A percentile compares a stretch with the other conserved stretches of the same genome.
Conservation (phyloP, 805 yeast species). For the Saccharomycopsis fibuligera region DNA sequence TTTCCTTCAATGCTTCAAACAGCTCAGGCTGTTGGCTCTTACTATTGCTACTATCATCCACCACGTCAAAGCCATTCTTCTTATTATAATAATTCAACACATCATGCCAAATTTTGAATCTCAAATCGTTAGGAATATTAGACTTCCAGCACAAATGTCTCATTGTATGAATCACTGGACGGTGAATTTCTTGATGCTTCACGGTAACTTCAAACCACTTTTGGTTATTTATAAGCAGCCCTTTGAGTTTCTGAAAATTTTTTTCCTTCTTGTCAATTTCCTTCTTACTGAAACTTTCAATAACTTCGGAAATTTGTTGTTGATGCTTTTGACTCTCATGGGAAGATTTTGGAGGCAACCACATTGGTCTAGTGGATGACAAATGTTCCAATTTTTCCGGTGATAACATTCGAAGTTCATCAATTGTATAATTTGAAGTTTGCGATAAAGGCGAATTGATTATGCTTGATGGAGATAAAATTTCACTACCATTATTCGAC, state of each 20-base stretch:
- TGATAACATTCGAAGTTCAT: constrained; percentile 55
- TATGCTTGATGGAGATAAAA: background rate
- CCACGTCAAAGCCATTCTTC: constrained; percentile 2
- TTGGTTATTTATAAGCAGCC: constrained; percentile 16
- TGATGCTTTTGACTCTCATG: constrained; percentile 51
- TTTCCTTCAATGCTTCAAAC: constrained; percentile 9
- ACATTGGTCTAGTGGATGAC: constrained; percentile 61
- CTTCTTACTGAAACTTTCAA: constrained; percentile 16
- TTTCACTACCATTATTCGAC: background rate
- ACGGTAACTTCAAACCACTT: constrained; percentile 23
- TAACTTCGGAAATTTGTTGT: constrained; percentile 39
- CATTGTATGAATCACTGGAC: constrained; percentile 17
- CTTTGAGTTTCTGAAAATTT: constrained; percentile 15
- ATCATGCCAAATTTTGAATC: constrained; percentile 17
- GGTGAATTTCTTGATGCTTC: constrained; percentile 19
- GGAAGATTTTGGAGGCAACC: constrained; percentile 60
- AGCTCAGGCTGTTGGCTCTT: background rate
- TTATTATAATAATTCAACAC: constrained; percentile 17
- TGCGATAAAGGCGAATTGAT: constrained; percentile 3
- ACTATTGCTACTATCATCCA: background rate
- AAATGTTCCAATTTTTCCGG: constrained; percentile 49
- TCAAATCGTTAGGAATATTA: constrained; percentile 18
- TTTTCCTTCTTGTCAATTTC: constrained; percentile 19
- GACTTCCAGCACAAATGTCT: constrained; percentile 20
- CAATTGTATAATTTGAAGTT: constrained; percentile 29